Evolutionary conservation across 2,329 filamentous ascomycete genomes (phyloP).

Genomic region (Aspergillus japonicus): DNA sequence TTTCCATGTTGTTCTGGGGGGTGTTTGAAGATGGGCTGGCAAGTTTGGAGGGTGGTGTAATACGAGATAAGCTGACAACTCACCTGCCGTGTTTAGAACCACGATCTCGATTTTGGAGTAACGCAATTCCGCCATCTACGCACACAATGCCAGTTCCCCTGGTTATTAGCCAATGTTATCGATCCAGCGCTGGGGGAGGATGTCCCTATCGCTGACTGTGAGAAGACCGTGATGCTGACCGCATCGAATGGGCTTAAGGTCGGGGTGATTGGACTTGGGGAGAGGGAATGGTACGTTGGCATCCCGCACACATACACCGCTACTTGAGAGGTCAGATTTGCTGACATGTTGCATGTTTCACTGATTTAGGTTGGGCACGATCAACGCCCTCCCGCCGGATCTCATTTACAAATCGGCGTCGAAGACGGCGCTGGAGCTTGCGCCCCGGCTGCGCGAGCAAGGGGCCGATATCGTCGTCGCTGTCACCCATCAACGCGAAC

Average conservation of each 20-base stretch:
- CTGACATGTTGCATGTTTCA: background rate
- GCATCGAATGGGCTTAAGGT: slow-evolving; percentile 82
- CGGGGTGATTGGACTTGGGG: slow-evolving; percentile 79
- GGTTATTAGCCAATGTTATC: slow-evolving; percentile 84
- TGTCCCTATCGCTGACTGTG: slow-evolving; percentile 72
- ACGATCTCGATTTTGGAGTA: slow-evolving; percentile 90
- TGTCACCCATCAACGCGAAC: slow-evolving; percentile 81
- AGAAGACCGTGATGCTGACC: slow-evolving; percentile 73
- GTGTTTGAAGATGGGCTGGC: too few relatives aligned
- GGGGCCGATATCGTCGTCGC: slow-evolving; percentile 82
- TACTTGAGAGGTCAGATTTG: background rate
- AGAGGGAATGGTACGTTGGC: slow-evolving; percentile 68
- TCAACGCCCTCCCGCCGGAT: slow-evolving; percentile 79
- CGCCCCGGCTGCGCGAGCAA: slow-evolving; percentile 68
- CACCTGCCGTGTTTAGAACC: slow-evolving; percentile 58
- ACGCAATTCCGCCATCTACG: slow-evolving; percentile 73
- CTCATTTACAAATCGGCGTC: slow-evolving; percentile 79
- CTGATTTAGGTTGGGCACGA: slow-evolving; percentile 66
- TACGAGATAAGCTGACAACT: background rate
- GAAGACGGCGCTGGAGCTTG: slow-evolving; percentile 71
- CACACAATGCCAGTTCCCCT: slow-evolving; percentile 77
- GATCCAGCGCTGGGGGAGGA: slow-evolving; percentile 76
- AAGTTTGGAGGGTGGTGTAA: too few relatives aligned
- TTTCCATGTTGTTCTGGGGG: background rate
- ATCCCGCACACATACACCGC: background rate